These are phyloP conservation scores for Scedosporium apiospermum DNA, from an alignment of 2,329 filamentous ascomycete species.

Conservation along the genomic window DNA sequence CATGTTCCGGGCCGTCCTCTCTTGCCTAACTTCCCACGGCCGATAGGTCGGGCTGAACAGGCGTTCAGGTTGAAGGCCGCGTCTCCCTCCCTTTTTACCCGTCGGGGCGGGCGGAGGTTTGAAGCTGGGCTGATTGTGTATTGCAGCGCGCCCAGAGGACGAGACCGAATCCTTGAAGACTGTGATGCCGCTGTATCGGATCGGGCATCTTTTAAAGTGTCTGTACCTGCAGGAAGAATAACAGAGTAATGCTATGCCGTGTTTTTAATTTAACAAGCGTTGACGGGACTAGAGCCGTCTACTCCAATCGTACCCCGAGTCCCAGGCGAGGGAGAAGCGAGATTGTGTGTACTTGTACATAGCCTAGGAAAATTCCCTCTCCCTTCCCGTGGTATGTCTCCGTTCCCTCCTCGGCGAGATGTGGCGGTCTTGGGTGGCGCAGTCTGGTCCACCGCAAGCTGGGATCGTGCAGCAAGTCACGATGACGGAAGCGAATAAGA, in stretches of 20 bases:
- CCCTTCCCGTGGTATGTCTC: not conserved
- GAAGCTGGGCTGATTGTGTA: not conserved
- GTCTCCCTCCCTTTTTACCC: constrained; percentile 1
- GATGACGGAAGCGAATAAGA: not conserved
- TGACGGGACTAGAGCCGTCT: not conserved
- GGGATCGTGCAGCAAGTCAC: not conserved
- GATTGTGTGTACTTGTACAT: not conserved
- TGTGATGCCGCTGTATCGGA: not conserved
- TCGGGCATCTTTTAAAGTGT: not conserved
- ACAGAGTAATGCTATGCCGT: not conserved
- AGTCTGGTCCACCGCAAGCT: not conserved
- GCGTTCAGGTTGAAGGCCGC: not conserved
- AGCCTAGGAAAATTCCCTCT: not conserved
- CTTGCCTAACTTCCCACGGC: too few species aligned
- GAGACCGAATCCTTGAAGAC: not conserved
- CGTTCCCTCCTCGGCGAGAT: not conserved
- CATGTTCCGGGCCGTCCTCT: too few species aligned
- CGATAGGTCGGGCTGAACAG: not conserved
- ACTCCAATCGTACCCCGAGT: not conserved
- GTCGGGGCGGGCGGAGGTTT: not conserved
- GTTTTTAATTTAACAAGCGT: not conserved
- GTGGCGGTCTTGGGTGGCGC: not conserved
- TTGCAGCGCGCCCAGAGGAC: not conserved
- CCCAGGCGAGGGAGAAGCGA: not conserved
- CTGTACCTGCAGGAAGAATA: not conserved